Evolutionary conservation across 257 asterid genomes (phyloP).

Genomic region (Capsicum pubescens): DNA sequence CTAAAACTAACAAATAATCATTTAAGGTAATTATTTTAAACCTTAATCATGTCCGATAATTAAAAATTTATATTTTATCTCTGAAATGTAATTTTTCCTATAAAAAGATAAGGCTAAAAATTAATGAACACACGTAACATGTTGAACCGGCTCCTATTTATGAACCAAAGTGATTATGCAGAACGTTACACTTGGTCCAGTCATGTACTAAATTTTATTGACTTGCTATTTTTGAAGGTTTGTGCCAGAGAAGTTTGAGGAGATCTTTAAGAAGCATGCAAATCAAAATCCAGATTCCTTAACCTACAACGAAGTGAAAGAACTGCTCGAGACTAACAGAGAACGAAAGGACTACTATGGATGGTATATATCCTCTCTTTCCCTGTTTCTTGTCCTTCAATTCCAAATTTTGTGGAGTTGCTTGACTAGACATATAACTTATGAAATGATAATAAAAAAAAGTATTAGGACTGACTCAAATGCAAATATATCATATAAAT

Average conservation of each 20-base stretch:
- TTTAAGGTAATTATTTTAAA: too few relatives aligned
- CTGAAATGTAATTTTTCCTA: too few relatives aligned
- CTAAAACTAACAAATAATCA: too few relatives aligned
- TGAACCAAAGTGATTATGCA: background rate
- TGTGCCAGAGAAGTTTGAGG: constrained; percentile 69
- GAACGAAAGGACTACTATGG: constrained; percentile 76
- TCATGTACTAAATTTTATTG: background rate
- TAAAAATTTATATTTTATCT: too few relatives aligned
- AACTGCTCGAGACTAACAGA: constrained; percentile 63
- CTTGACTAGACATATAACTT: background rate
- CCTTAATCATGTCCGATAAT: too few relatives aligned
- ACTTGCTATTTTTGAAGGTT: constrained; percentile 49
- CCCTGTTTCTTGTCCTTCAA: background rate
- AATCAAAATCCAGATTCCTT: constrained; percentile 46
- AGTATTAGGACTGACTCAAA: background rate
- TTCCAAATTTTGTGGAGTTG: background rate
- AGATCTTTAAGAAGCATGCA: constrained; percentile 67
- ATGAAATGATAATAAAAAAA: too few relatives aligned
- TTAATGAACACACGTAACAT: too few relatives aligned
- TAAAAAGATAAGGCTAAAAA: too few relatives aligned
- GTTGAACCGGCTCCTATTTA: too few relatives aligned
- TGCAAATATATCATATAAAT: too few relatives aligned
- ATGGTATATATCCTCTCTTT: constrained; percentile 52
- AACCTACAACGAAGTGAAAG: constrained; percentile 63
- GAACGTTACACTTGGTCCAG: background rate